Evolutionary conservation across 805 yeast genomes (phyloP), one percentile per base, ranked within the genome.

Genomic region (Hanseniaspora guilliermondii): DNA sequence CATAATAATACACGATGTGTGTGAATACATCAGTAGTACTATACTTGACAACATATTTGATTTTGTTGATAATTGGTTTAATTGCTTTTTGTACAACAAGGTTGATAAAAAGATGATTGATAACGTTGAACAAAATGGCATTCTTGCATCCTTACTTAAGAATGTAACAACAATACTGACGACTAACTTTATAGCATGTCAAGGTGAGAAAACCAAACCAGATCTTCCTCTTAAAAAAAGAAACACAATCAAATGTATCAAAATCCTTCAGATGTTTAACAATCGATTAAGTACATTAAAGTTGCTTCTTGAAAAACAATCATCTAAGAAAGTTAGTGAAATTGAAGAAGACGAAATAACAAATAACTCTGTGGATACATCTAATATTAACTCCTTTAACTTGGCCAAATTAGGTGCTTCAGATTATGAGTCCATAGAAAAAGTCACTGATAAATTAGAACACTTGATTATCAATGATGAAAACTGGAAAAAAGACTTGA

Each of bases 401-500:
- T 22, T 39, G 42, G 42, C 14, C 19, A 16, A n/a, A 5, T 14
- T 27, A 16, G 46, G n/a, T n/a, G 19, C 21, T 4, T 14, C 35
- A 16, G 24, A 42, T n/a, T 42, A 42, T 14, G 35, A 42, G 17
- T 25, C 16, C 35, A 44, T 44, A 17, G n/a, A 30, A 17, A 17
- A 19, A 11, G 19, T 52, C 8, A 40, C 22, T 3, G 49, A 42
- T 4, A 52, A 44, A 16, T 16, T 52, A 25, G 24, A 39, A 2
- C 25, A 40, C 14, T 19, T 52, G 22, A n/a, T 48, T 9, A 42
- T 49, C 30, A 45, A 40, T 25, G 54, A 55, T 27, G 57, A 55
- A n/a, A 42, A 40, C 7, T 49, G 49, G 49, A 55, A 55, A 35
- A 44, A 38, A 40, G 53, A 55, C 27, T n/a, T 55, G 21, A 40